Conservation (phyloP, 495 filamentous ascomycete species). For the Aspergillus wentii region DNA sequence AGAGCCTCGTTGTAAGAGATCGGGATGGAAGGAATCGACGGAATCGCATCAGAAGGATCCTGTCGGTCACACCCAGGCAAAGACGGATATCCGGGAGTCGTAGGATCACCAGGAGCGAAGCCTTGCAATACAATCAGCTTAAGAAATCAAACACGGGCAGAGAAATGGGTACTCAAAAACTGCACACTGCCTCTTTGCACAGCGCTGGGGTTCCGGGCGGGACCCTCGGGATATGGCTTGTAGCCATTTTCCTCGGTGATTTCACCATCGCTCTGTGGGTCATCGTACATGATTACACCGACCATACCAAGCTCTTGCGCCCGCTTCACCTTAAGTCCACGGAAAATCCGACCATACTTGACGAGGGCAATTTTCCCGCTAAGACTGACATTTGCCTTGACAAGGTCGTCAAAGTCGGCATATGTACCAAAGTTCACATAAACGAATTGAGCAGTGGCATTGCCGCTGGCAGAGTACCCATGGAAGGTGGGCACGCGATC, state of each 20-base stretch:
- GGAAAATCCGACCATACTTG: constrained; percentile 83
- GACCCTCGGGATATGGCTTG: constrained; percentile 76
- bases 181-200: constrained; percentile 90
- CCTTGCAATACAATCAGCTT: constrained; percentile 25
- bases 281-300: constrained; percentile 77
- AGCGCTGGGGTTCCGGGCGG: constrained; percentile 79
- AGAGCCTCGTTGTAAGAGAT: constrained; percentile 85
- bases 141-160: constrained; percentile 1
- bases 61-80: constrained; percentile 81
- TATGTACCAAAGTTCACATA: constrained; percentile 89
- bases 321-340: constrained; percentile 88
- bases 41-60: constrained; percentile 62
- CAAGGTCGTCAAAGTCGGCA: constrained; percentile 77
- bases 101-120: constrained; percentile 63
- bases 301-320: constrained; percentile 91
- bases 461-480: constrained; percentile 87
- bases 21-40: constrained; percentile 86
- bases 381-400: constrained; percentile 68
- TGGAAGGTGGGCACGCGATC: constrained; percentile 90
- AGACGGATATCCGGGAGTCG: constrained; percentile 90
- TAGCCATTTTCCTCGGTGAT: constrained; percentile 78
- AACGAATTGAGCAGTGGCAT: constrained; percentile 79
- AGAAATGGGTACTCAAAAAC: constrained; percentile 74
- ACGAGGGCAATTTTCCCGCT: constrained; percentile 81
- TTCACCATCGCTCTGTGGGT: constrained; percentile 85